Base-by-base conservation (phyloP, 140 eudicot genomes). In the Bidens hawaiensis region DNA sequence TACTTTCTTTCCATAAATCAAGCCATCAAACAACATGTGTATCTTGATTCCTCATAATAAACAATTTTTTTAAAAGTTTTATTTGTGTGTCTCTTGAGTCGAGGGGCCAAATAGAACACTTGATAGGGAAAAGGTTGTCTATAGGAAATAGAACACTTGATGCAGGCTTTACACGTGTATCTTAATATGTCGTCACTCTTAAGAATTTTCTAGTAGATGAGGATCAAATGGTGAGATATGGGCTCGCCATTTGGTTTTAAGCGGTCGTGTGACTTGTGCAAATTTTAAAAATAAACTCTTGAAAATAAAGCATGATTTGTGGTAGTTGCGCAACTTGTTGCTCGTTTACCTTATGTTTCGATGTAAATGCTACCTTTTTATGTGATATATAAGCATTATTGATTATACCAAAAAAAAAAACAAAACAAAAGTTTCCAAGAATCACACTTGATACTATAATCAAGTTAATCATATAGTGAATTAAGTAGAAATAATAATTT, bases 181-280 rank as follows among this genome's bases (percentile, higher is more conserved):
- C 22, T 30, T 30, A 30, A 18, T 46, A 8, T 43, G 70, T 51
- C 69, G 51, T 58, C 30, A 41, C 14, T 41, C 47, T 68, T 41
- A 43, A 22, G 73, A 68, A 13, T 41, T 23, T 59, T 48, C 60
- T 23, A 8, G 64, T 38, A 31, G 60, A n/a, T 23, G 15, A 42
- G 14, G 24, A 59, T 47, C 50, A 59, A 22, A 67, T 25, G 64
- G 42, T 16, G 42, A 58, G 18, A 58, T 34, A 19, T 58, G 68
- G 68, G 26, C 13, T 62, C 45, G 56, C 43, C 40, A 54, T 54
- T 54, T 54, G 41, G 23, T 54, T 54, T 27, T 54, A 54, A 27
- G 61, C n/a, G 70, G 47, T 21, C 22, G 31, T n/a, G 47, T 12
- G 48, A 36, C 47, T 64, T 64, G 69, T 47, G 27, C 15, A 17